A percentile compares a stretch with the other conserved stretches of the same genome.
These are phyloP conservation scores for Tephrocybe sp. DNA, from an alignment of 768 basidiomycete species.

Conservation along the genomic window DNA sequence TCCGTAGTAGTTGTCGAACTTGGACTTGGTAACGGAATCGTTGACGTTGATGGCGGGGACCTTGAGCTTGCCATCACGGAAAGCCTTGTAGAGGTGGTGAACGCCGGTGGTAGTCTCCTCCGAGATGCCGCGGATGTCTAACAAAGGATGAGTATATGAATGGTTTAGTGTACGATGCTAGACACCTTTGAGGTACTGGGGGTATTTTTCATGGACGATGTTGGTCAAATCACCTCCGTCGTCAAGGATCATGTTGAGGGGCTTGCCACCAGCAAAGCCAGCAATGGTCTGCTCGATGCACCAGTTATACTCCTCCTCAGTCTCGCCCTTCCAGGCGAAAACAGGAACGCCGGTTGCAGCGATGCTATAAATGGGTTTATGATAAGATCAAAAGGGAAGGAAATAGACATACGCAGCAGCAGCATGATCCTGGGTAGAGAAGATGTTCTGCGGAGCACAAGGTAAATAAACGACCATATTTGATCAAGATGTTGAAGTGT, in stretches of 20 bases:
- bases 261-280: constrained; percentile 82
- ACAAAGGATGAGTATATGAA: constrained; percentile 9
- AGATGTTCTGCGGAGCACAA: constrained; percentile 75
- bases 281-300: constrained; percentile 94
- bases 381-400: neutral
- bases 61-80: constrained; percentile 95
- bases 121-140: constrained; percentile 90
- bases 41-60: constrained; percentile 99
- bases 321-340: constrained; percentile 99
- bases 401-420: constrained; percentile 78
- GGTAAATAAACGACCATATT: neutral
- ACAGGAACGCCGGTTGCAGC: constrained; percentile 98
- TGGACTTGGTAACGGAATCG: constrained; percentile 99
- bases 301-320: constrained; percentile 98
- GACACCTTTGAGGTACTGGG: constrained; percentile 79
- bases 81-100: constrained; percentile 97
- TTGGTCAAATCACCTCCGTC: constrained; percentile 97
- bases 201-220: constrained; percentile 95
- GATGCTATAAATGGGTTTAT: constrained; percentile 51
- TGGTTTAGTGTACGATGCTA: neutral
- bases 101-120: constrained; percentile 99
- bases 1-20: constrained; percentile 98
- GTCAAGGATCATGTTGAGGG: constrained; percentile 98
- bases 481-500: constrained; percentile 14
- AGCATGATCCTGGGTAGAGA: constrained; percentile 99